Percentiles rank a stretch among this genome's conserved stretches.
These are phyloP conservation scores for Bacidia rubella DNA, from an alignment of 495 filamentous ascomycete genomes.

Conservation along the genomic window DNA sequence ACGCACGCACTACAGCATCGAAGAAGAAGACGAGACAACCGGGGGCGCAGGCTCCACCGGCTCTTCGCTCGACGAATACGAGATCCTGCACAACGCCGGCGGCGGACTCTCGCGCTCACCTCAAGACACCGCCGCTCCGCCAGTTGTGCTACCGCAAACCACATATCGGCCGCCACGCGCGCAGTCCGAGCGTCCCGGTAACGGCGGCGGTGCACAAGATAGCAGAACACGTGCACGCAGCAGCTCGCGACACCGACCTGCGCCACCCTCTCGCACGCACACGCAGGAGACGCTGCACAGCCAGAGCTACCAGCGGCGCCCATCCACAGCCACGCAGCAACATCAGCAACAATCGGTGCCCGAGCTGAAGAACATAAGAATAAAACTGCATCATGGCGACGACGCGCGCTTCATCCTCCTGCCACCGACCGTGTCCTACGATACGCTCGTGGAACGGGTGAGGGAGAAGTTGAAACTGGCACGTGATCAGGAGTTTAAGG, in stretches of 20 bases:
- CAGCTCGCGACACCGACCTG: slow-evolving; percentile 10
- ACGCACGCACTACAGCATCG: slow-evolving; percentile 10
- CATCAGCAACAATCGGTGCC: slow-evolving; percentile 21
- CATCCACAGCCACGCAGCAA: too few relatives aligned
- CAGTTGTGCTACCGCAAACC: neutral
- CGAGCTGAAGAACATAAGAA: slow-evolving; percentile 49
- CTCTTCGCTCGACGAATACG: slow-evolving; percentile 37
- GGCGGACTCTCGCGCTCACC: slow-evolving; percentile 27
- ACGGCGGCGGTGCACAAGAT: slow-evolving; percentile 12
- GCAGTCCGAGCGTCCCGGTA: slow-evolving; percentile 3
- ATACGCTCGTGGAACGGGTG: slow-evolving; percentile 61
- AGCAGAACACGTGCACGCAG: slow-evolving; percentile 7
- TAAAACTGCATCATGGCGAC: slow-evolving; percentile 75
- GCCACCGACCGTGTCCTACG: slow-evolving; percentile 53
- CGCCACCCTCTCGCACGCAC: slow-evolving; percentile 20
- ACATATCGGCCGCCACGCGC: slow-evolving; percentile 7
- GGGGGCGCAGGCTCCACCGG: slow-evolving; percentile 5
- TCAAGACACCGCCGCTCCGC: neutral
- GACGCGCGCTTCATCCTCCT: slow-evolving; percentile 95
- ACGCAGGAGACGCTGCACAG: too few relatives aligned
- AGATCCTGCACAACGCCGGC: slow-evolving; percentile 46
- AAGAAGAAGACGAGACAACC: slow-evolving; percentile 51
- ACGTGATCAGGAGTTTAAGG: slow-evolving; percentile 64
- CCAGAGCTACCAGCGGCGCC: too few relatives aligned
- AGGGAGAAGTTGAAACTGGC: slow-evolving; percentile 70